Conservation (phyloP, 1,284 basidiomycete species). For the Salmacisia buchloeana region DNA sequence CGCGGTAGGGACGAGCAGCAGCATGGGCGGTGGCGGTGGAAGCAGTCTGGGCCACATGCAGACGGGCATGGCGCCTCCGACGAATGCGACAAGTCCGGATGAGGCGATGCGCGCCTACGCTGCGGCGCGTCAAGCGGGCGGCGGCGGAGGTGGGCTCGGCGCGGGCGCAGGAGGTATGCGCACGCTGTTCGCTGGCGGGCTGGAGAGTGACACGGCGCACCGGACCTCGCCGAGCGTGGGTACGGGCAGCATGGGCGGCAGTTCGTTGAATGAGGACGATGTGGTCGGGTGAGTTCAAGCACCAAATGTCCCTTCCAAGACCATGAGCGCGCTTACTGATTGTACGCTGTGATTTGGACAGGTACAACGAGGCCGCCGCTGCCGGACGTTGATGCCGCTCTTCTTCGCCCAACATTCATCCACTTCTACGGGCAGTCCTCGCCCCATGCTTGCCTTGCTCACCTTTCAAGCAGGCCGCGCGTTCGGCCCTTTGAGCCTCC, state of each 20-base stretch:
- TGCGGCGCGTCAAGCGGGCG: constrained; percentile 26
- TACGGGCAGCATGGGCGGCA: constrained; percentile 26
- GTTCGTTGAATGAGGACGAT: constrained; percentile 43
- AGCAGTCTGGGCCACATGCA: constrained; percentile 14
- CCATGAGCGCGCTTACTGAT: too few relatives aligned
- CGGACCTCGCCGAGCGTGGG: neutral
- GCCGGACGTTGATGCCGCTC: too few relatives aligned
- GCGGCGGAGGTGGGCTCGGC: neutral
- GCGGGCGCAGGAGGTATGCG: constrained; percentile 17
- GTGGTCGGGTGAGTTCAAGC: constrained; percentile 35
- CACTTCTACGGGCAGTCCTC: too few relatives aligned
- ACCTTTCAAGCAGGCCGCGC: too few relatives aligned
- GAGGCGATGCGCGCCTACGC: constrained; percentile 44
- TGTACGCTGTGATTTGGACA: too few relatives aligned
- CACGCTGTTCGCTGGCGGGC: constrained; percentile 36
- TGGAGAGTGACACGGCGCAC: neutral
- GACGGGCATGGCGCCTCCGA: constrained; percentile 40
- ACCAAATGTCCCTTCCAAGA: too few relatives aligned
- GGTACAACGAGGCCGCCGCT: too few relatives aligned
- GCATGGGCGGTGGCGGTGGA: too few relatives aligned
- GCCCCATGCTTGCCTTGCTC: too few relatives aligned
- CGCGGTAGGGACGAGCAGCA: neutral
- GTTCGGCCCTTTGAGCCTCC: too few relatives aligned
- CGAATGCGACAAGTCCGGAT: constrained; percentile 36
- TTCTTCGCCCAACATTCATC: too few relatives aligned